Conservation (phyloP, 2,329 filamentous ascomycete genomes). For the Colletotrichum sojae region DNA sequence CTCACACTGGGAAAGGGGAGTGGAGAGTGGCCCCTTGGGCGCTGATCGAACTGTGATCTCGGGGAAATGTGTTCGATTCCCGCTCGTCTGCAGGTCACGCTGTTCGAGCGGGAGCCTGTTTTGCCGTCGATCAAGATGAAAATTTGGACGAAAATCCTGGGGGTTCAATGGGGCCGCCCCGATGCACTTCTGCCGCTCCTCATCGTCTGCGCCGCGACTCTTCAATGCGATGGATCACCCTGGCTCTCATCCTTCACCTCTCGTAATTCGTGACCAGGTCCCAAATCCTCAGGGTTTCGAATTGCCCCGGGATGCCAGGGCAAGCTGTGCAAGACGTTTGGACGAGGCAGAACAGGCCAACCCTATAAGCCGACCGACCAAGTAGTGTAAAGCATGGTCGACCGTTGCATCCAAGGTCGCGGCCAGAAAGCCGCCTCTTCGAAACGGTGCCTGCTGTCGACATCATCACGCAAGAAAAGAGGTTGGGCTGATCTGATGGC, state of each 20-base stretch:
- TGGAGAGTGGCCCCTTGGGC: slow-evolving; percentile 5
- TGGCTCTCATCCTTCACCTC: slow-evolving; percentile 12
- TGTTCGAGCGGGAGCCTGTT: slow-evolving; percentile 14
- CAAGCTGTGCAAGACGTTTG: not conserved
- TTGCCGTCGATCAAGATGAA: slow-evolving; percentile 22
- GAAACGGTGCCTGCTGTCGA: slow-evolving; percentile 5
- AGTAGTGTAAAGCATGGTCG: not conserved
- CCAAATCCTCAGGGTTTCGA: slow-evolving; percentile 14
- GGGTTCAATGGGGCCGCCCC: slow-evolving; percentile 9
- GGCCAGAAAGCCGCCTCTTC: not conserved
- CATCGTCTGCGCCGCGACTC: slow-evolving; percentile 7
- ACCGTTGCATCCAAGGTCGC: not conserved
- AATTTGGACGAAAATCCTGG: slow-evolving; percentile 12
- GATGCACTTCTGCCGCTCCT: slow-evolving; percentile 4
- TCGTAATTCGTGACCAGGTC: slow-evolving; percentile 10
- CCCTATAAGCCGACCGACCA: not conserved
- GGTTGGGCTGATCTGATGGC: slow-evolving; percentile 1
- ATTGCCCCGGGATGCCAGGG: slow-evolving; percentile 5
- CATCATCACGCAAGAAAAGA: slow-evolving; percentile 9
- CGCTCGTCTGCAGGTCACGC: slow-evolving; percentile 4
- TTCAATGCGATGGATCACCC: slow-evolving; percentile 18
- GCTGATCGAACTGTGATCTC: slow-evolving; percentile 18
- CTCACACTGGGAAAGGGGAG: not conserved
- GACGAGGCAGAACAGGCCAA: not conserved
- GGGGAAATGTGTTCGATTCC: slow-evolving; percentile 6